Conservation (phyloP, 441 rosid genomes). For the Flueggea neowawraea region DNA sequence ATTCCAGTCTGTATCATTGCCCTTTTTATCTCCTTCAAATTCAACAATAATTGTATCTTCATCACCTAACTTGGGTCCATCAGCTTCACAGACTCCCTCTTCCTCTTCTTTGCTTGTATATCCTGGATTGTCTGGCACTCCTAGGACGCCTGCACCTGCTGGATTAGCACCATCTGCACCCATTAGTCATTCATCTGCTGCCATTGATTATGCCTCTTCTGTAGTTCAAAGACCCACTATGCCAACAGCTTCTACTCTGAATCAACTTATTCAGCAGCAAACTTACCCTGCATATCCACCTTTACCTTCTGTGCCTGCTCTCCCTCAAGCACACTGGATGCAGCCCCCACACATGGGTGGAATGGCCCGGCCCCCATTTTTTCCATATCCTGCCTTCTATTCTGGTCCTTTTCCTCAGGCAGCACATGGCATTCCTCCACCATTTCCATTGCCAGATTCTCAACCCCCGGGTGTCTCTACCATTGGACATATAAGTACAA, state of each 20-base stretch:
- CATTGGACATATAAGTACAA: slow-evolving; percentile 37
- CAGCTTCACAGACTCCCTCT: slow-evolving; percentile 33
- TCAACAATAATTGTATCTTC: slow-evolving; percentile 26
- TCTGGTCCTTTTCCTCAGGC: slow-evolving; percentile 61
- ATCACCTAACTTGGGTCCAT: slow-evolving; percentile 28
- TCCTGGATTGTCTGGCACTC: slow-evolving; percentile 32
- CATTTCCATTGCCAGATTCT: slow-evolving; percentile 48
- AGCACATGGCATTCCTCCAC: slow-evolving; percentile 38
- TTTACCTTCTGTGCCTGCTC: slow-evolving; percentile 53
- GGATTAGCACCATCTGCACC: slow-evolving; percentile 36
- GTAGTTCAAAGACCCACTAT: slow-evolving; percentile 37
- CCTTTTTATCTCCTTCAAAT: slow-evolving; percentile 34
- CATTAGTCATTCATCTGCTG: slow-evolving; percentile 31
- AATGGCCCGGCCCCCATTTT: slow-evolving; percentile 47
- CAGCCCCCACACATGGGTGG: slow-evolving; percentile 76
- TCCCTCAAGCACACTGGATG: slow-evolving; percentile 74
- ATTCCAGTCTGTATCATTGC: slow-evolving; percentile 41
- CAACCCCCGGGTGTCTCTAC: slow-evolving; percentile 65
- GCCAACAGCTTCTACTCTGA: slow-evolving; percentile 38
- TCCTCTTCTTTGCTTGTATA: slow-evolving; percentile 36
- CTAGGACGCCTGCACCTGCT: slow-evolving; percentile 41
- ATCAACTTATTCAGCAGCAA: slow-evolving; percentile 54
- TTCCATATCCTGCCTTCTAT: slow-evolving; percentile 55
- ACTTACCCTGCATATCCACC: slow-evolving; percentile 58
- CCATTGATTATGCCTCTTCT: slow-evolving; percentile 43